phyloP scores from a whole-genome alignment of 176 grass and related monocot species.

The Zoysia pacifica region DNA sequence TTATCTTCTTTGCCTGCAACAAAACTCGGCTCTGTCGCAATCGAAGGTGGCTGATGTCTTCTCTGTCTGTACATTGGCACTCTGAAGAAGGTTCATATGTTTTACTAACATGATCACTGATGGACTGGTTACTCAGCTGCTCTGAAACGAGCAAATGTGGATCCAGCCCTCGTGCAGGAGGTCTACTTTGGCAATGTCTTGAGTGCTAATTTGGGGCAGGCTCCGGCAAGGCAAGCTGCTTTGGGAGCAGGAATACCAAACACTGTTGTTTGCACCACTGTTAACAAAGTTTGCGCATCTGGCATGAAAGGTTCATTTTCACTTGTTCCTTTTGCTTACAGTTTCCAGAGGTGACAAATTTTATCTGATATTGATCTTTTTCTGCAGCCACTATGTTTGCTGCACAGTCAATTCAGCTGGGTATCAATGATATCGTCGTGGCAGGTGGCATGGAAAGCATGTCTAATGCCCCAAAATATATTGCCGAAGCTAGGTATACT shows the following conservation, averaged over 20 bases:
- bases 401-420: constrained; percentile 79
- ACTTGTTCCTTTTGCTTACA: neutral
- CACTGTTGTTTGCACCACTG: constrained; percentile 75
- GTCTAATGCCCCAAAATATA: constrained; percentile 96
- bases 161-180: constrained; percentile 82
- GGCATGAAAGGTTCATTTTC: constrained; percentile 80
- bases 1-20: constrained; percentile 84
- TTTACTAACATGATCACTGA: constrained; percentile 26
- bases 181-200: constrained; percentile 91
- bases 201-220: constrained; percentile 96
- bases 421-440: constrained; percentile 87
- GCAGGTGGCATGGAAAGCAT: constrained; percentile 99
- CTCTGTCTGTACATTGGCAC: neutral
- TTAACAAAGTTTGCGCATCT: constrained; percentile 96
- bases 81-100: neutral
- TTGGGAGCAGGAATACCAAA: constrained; percentile 87
- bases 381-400: constrained; percentile 81
- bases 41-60: constrained; percentile 51
- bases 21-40: constrained; percentile 80
- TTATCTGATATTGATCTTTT: neutral
- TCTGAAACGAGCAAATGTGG: constrained; percentile 70
- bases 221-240: constrained; percentile 86
- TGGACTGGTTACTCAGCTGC: constrained; percentile 48
- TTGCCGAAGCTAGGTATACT: constrained; percentile 78
- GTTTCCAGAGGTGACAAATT: neutral